phyloP scores from a whole-genome alignment of 768 basidiomycete species.

The Suillus placidus region DNA sequence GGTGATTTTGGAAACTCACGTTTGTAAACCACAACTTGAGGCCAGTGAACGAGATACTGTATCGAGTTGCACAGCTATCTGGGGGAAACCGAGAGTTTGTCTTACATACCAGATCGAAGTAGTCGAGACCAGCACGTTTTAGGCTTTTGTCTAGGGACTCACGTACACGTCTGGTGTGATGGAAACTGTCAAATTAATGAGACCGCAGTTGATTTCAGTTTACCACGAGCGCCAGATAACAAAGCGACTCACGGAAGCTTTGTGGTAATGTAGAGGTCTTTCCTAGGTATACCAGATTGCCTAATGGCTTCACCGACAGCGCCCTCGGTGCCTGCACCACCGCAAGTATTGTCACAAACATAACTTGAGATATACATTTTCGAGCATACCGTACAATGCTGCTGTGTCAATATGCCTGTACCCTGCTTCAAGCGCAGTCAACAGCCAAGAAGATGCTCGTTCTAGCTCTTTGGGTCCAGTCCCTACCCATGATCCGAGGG shows the following conservation, averaged over 20 bases:
- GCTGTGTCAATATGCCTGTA: slow-evolving; percentile 49
- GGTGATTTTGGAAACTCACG: slow-evolving; percentile 16
- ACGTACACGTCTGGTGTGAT: slow-evolving; percentile 38
- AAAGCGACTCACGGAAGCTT: slow-evolving; percentile 42
- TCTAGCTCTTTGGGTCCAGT: background rate
- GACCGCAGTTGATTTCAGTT: slow-evolving; percentile 9
- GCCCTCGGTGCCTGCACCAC: slow-evolving; percentile 39
- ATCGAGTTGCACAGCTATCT: background rate
- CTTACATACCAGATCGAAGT: slow-evolving; percentile 44
- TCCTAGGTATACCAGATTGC: slow-evolving; percentile 50
- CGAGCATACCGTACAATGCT: slow-evolving; percentile 31
- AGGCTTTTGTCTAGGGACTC: slow-evolving; percentile 39
- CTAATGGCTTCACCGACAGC: slow-evolving; percentile 47
- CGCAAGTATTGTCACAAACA: background rate
- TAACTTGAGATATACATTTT: background rate
- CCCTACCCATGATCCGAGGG: slow-evolving; percentile 8
- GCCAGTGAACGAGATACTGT: slow-evolving; percentile 46
- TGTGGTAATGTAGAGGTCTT: slow-evolving; percentile 52
- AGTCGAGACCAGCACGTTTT: slow-evolving; percentile 39
- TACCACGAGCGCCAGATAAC: background rate
- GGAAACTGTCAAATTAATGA: slow-evolving; percentile 18
- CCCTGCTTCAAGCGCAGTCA: slow-evolving; percentile 34
- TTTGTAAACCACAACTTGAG: slow-evolving; percentile 27
- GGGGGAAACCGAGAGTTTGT: background rate
- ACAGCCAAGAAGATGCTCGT: slow-evolving; percentile 6